These are phyloP conservation scores for Alternaria longipes DNA, from an alignment of 2,329 filamentous ascomycete species.

Conservation along the genomic window DNA sequence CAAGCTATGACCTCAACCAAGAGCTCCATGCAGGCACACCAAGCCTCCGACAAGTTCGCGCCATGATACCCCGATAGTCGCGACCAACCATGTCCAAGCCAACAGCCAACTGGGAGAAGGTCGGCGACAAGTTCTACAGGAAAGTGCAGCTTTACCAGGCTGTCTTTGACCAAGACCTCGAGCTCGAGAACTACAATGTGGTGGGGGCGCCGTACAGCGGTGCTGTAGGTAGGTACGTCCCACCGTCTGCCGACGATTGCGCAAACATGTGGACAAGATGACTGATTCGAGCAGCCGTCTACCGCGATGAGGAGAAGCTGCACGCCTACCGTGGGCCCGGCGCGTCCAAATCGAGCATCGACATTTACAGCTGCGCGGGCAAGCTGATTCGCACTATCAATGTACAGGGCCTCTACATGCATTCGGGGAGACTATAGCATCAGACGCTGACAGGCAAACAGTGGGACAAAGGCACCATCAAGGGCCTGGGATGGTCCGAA, in stretches of 20 bases:
- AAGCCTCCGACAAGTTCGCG: slow-evolving; percentile 19
- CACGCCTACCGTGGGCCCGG: slow-evolving; percentile 78
- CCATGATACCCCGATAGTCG: slow-evolving; percentile 30
- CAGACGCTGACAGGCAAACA: slow-evolving; percentile 45
- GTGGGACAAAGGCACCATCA: slow-evolving; percentile 91
- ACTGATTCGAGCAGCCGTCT: slow-evolving; percentile 72
- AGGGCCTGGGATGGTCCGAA: slow-evolving; percentile 93
- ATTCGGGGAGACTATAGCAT: slow-evolving; percentile 2
- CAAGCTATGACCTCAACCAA: slow-evolving; percentile 23
- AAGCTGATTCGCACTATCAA: slow-evolving; percentile 84
- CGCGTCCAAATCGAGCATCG: slow-evolving; percentile 82
- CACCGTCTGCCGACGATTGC: slow-evolving; percentile 11
- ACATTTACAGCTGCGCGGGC: slow-evolving; percentile 92
- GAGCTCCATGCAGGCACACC: slow-evolving; percentile 17
- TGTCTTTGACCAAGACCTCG: slow-evolving; percentile 90
- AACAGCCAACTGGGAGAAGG: slow-evolving; percentile 91
- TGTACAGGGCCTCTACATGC: slow-evolving; percentile 49
- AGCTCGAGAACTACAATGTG: slow-evolving; percentile 93
- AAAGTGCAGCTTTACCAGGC: slow-evolving; percentile 93
- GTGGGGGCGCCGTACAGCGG: slow-evolving; percentile 92
- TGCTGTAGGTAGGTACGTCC: slow-evolving; percentile 75
- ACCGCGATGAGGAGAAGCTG: slow-evolving; percentile 87
- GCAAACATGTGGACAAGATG: neutral
- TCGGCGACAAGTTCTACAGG: slow-evolving; percentile 94
- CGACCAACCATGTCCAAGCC: slow-evolving; percentile 61